Evolutionary conservation across 352 stramenopile species (phyloP).

Genomic region (Phytophthora agathidicida): DNA sequence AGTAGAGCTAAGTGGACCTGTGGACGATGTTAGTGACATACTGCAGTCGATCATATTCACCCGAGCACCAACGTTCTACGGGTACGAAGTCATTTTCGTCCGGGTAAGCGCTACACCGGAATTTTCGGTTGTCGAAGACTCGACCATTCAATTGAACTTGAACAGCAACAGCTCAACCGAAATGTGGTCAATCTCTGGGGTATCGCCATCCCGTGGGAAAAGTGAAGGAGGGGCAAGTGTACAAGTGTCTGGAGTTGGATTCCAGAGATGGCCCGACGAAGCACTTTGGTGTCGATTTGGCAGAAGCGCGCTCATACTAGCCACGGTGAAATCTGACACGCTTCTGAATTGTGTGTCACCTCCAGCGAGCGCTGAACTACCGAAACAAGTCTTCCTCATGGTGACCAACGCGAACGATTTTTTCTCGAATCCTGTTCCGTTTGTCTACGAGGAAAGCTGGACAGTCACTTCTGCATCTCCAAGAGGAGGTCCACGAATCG

Average conservation of each 20-base stretch:
- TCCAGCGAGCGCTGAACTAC: conserved; percentile 19
- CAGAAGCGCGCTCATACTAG: conserved; percentile 34
- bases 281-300: conserved; percentile 65
- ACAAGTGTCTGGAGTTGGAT: conserved; percentile 47
- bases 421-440: conserved; percentile 68
- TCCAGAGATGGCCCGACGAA: conserved; percentile 29
- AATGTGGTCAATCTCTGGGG: conserved; percentile 27
- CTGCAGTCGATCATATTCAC: conserved; percentile 55
- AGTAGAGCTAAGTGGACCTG: conserved; percentile 46
- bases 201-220: conserved; percentile 41
- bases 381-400: conserved; percentile 48
- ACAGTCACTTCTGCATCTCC: conserved; percentile 30
- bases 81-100: conserved; percentile 67
- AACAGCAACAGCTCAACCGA: conserved; percentile 32
- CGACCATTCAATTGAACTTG: conserved; percentile 47
- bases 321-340: conserved; percentile 43
- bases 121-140: conserved; percentile 52
- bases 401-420: conserved; percentile 58
- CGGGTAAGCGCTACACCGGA: conserved; percentile 51
- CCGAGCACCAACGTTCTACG: conserved; percentile 55
- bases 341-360: conserved; percentile 49
- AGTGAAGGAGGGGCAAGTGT: conserved; percentile 50
- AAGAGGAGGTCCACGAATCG: conserved; percentile 32
- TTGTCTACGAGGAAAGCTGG: conserved; percentile 55
- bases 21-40: conserved; percentile 37